Conservation (phyloP, 2,329 filamentous ascomycete species). For the Aureobasidium sp. region DNA sequence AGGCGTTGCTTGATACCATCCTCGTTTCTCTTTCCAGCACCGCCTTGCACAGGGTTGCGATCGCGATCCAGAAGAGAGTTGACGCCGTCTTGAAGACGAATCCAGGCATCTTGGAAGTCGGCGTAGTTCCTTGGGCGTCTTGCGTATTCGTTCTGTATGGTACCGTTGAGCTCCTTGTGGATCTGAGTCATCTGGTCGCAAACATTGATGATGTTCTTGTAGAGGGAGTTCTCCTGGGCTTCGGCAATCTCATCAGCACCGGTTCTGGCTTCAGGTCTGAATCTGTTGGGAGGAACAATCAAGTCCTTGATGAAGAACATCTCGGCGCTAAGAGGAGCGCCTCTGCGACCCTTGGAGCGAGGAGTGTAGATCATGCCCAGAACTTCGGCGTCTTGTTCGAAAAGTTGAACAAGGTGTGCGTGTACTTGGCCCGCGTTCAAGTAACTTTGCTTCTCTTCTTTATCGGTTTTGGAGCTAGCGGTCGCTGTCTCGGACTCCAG, state of each 20-base stretch:
- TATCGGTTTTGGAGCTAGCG: slow-evolving; percentile 17
- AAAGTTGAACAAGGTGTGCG: slow-evolving; percentile 67
- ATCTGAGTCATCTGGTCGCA: slow-evolving; percentile 68
- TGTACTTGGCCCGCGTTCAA: slow-evolving; percentile 77
- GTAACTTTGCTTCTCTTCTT: slow-evolving; percentile 54
- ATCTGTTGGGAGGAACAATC: slow-evolving; percentile 86
- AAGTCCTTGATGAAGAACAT: slow-evolving; percentile 92
- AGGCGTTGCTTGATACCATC: slow-evolving; percentile 97
- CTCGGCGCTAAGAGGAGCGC: slow-evolving; percentile 56
- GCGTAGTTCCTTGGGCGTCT: slow-evolving; percentile 54
- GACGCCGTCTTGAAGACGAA: slow-evolving; percentile 76
- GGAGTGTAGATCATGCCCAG: slow-evolving; percentile 78
- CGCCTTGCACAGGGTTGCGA: slow-evolving; percentile 72
- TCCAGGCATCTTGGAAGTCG: slow-evolving; percentile 73
- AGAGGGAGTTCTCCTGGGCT: slow-evolving; percentile 77
- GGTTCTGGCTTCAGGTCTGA: slow-evolving; percentile 75
- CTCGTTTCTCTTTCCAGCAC: slow-evolving; percentile 68
- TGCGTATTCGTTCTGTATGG: slow-evolving; percentile 33
- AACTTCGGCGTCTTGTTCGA: slow-evolving; percentile 79
- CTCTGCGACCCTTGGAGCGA: slow-evolving; percentile 51
- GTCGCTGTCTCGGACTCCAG: slow-evolving; percentile 38
- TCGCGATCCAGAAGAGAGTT: slow-evolving; percentile 90
- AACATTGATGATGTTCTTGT: slow-evolving; percentile 72
- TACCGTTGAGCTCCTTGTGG: slow-evolving; percentile 55
- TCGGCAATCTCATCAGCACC: slow-evolving; percentile 77